These are phyloP conservation scores for Fonsecaea erecta DNA, from an alignment of 2,329 filamentous ascomycete species.

Conservation along the genomic window DNA sequence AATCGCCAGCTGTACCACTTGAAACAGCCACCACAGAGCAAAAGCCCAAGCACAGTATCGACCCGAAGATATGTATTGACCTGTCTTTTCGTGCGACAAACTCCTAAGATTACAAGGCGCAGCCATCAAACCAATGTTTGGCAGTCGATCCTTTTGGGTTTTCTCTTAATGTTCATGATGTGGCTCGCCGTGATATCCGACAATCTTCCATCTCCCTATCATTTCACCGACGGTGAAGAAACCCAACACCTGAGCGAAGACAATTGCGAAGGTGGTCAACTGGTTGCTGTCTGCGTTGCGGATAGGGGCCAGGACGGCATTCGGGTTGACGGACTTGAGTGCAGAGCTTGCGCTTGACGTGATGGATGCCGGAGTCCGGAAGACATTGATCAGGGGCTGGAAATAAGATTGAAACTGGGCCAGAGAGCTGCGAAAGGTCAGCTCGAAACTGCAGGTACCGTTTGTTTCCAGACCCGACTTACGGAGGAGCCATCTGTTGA, in stretches of 20 bases:
- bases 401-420: conserved; percentile 86
- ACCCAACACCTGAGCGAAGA: conserved; percentile 83
- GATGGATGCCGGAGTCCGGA: conserved; percentile 70
- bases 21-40: background rate
- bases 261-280: conserved; percentile 73
- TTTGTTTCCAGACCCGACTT: conserved; percentile 54
- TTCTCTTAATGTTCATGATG: conserved; percentile 48
- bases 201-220: conserved; percentile 89
- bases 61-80: conserved; percentile 32
- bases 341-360: conserved; percentile 52
- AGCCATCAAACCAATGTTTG: conserved; percentile 3
- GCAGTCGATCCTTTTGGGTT: conserved; percentile 7
- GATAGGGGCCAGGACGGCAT: conserved; percentile 60
- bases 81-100: conserved; percentile 29
- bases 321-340: conserved; percentile 61
- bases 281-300: conserved; percentile 74
- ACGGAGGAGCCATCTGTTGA: conserved; percentile 95
- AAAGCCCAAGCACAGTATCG: background rate
- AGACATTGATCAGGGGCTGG: conserved; percentile 71
- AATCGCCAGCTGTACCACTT: background rate
- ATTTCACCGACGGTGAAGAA: conserved; percentile 99
- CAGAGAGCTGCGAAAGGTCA: conserved; percentile 43
- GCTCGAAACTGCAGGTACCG: conserved; percentile 3
- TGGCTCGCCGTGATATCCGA: conserved; percentile 82
- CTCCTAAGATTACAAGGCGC: conserved; percentile 34